Conservation (phyloP, 208 protist species). For the Phytomonas francai region DNA sequence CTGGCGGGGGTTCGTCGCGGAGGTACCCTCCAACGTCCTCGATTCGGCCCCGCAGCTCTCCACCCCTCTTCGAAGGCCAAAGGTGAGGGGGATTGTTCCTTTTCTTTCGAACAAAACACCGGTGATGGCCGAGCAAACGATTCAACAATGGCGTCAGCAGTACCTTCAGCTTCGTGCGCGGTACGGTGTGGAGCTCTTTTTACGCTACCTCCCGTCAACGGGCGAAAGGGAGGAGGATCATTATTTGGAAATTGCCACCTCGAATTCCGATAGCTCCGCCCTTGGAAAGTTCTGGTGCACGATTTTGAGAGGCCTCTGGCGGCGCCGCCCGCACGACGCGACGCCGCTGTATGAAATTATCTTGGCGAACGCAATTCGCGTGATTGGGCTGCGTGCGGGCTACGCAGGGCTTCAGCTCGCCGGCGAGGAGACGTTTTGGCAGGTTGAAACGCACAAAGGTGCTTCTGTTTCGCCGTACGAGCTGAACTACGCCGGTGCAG, state of each 20-base stretch:
- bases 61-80: too few relatives aligned
- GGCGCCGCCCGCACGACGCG: constrained; percentile 25
- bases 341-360: constrained; percentile 37
- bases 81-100: too few relatives aligned
- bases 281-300: constrained; percentile 18
- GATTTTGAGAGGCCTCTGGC: constrained; percentile 37
- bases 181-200: constrained; percentile 59
- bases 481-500: constrained; percentile 31
- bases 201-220: constrained; percentile 30
- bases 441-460: neutral
- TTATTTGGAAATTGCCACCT: neutral
- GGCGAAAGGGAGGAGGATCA: neutral
- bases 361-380: constrained; percentile 48
- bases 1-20: neutral
- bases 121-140: too few relatives aligned
- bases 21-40: too few relatives aligned
- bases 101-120: too few relatives aligned
- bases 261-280: too few relatives aligned
- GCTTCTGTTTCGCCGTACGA: constrained; percentile 19
- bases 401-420: constrained; percentile 34
- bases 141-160: constrained; percentile 11
- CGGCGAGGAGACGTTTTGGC: constrained; percentile 13
- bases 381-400: constrained; percentile 30
- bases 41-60: too few relatives aligned
- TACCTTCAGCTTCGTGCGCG: constrained; percentile 38